Evolutionary conservation across 352 stramenopile species (phyloP), one percentile per base, ranked within the genome.

Genomic region (Lagenidium sp.): DNA sequence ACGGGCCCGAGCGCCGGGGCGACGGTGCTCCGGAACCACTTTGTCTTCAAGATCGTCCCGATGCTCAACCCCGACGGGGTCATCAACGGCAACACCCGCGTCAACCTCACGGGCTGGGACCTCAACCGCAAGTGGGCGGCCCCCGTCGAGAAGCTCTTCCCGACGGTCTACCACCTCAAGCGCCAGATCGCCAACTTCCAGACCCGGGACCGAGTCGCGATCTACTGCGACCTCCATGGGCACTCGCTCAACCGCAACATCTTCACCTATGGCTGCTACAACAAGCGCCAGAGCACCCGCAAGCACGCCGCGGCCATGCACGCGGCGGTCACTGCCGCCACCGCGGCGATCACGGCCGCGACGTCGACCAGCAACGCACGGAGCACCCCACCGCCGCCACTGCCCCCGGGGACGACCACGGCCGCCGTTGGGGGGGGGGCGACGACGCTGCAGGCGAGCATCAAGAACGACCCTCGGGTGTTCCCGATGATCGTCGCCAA

Each of bases 41-140:
- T 95, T 21, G 53, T 95, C 13, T 95, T 96, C 52, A 94, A 95
- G 53, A 36, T 97, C 16, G 78, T 95, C 6, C 88, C 88, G 4
- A 97, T 97, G 88, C 76, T 97, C 29, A 97, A 97, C 36, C 82
- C 83, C 0, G 88, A 97, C 49, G 88, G 88, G 18, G 88, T 97
- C 30, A 82, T 96, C 30, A 86, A 95, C 36, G 88, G 88, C 46
- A 97, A 97, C 49, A 93, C 89, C 34, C 81, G 88, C 16, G 81
- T 87, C 11, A 92, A 69, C 36, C 63, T 97, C 13, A 77, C 86
- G 0, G 88, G 74, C 1, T 87, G 72, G 72, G 78, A 90, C 35
- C 60, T 90, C 10, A 90, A 90, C 32, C 78, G 78, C 31, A 90
- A 90, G 48, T 90, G 78, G 78, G 60, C 63, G n/a, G 75, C 50